These are phyloP conservation scores for Penicillium cosmopolitanum DNA, from an alignment of 495 filamentous ascomycete genomes.

Conservation along the genomic window DNA sequence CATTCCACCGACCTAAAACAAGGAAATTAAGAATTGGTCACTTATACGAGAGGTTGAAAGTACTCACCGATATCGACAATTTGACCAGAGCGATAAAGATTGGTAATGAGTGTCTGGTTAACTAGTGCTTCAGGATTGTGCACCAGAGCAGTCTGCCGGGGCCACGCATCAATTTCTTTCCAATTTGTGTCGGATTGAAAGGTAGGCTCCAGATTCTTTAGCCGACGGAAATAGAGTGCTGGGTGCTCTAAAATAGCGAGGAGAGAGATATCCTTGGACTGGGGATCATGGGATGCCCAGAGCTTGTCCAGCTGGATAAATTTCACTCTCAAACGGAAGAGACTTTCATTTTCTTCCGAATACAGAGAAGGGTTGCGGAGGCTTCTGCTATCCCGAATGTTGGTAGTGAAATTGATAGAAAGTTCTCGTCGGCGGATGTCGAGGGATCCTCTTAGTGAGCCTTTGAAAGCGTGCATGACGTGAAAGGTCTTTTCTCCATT, in stretches of 20 bases:
- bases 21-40: not conserved
- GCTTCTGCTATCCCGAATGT: not conserved
- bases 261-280: constrained; percentile 43
- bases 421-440: constrained; percentile 34
- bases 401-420: constrained; percentile 31
- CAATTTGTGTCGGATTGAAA: constrained; percentile 53
- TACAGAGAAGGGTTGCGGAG: not conserved
- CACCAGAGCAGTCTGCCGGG: constrained; percentile 71
- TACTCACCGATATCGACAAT: constrained; percentile 75
- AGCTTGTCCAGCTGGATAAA: constrained; percentile 66
- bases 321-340: constrained; percentile 62
- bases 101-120: constrained; percentile 47
- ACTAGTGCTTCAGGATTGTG: constrained; percentile 36
- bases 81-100: constrained; percentile 57
- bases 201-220: constrained; percentile 38
- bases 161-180: constrained; percentile 73
- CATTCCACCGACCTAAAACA: constrained; percentile 43
- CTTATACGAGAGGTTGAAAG: not conserved
- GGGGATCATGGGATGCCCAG: constrained; percentile 42
- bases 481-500: constrained; percentile 32
- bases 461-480: constrained; percentile 32
- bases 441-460: constrained; percentile 22
- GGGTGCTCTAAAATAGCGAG: constrained; percentile 67
- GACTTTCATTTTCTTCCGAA: constrained; percentile 3
- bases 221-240: constrained; percentile 65